Base-by-base conservation (phyloP, 176 grass and related monocot species). In the Tillandsia leiboldiana region DNA sequence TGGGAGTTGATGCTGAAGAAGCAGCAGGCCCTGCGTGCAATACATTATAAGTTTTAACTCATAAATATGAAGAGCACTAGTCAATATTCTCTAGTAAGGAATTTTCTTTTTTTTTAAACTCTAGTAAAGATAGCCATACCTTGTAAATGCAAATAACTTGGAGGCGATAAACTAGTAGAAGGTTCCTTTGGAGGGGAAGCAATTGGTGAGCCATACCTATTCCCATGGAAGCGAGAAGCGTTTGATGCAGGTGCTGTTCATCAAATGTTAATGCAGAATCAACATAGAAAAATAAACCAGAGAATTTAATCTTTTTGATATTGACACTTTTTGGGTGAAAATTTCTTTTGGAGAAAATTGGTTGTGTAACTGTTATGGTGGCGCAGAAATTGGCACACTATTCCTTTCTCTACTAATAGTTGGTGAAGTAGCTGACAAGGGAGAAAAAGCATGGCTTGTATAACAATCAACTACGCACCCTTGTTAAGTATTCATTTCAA, bases 301-400 rank as follows among this genome's bases (percentile, higher is more conserved):
- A 75, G 15, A 24, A 42, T 18, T 27, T 75, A 28, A 15, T 22
- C 26, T 72, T 59, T 20, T 76, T 64, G 63, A 76, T 67, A 33
- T 59, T 51, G 71, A 51, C 84, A 81, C 74, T 66, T 78, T 75
- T 81, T 69, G 82, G 76, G 71, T 81, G 74, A 0, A 22, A 74
- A 75, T 10, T 49, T 75, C 69, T 78, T 75, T 66, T 73, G 48
- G 29, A 63, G 51, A 52, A 61, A 58, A 56, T 66, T 51, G 64
- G 49, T 70, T 66, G 42, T 28, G 75, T 28, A 78, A 78, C 33
- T 69, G 64, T 67, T 47, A 23, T 47, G 66, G 74, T 54, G 81
- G 66, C 74, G 81, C 75, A 68, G 73, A 51, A 67, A 71, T 70
- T 71, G 70, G 77, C 14, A 67, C 18, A 52, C 70, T 63, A 73